Evolutionary conservation across 371 early-diverging fungal genomes (phyloP), one percentile per base, ranked within the genome.

Genomic region (Mucor lusitanicus): DNA sequence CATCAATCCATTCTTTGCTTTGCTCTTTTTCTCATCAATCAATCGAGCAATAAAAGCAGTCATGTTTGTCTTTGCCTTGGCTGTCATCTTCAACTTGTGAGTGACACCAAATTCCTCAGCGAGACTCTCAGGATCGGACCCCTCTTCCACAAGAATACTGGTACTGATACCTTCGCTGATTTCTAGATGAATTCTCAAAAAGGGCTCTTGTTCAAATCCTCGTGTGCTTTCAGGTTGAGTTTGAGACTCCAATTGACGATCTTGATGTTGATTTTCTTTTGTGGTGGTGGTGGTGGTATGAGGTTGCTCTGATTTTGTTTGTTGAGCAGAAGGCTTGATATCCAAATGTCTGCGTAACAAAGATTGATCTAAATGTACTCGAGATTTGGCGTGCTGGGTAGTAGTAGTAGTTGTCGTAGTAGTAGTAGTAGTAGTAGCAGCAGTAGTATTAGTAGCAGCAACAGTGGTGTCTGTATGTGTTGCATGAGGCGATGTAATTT

Each of bases 151-250:
- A 8, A 39, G 25, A 5, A 78, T 30, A 2, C 57, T 28, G 7
- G 80, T 77, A 55, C 59, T 58, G n/a, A 76, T 67, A n/a, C 82
- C 82, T 12, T 64, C 63, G 12, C 64, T 68, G 7, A 82, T 58
- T 23, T 72, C 73, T 25, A 81, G 63, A 9, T 67, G 71, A 55
- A 81, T 63, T 13, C 69, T 59, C 25, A 81, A 67, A 11, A 74
- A 57, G 0, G 65, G 32, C 2, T 55, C 40, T 3, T 42, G 46
- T 6, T 64, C 56, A 21, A 54, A 39, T n/a, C 35, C 55, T 55
- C 40, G 23, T 39, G 53, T 60, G 32, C 61, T 60, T 19, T 60
- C 61, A 0, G 46, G 46, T 44, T 32, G 44, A 3, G 61, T 60
- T 44, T 60, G 61, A 44, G 28, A 30, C 5, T 44, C 46, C 30